Conservation (phyloP, 2,329 filamentous ascomycete genomes). For the Ceratocystis alfenasii region DNA sequence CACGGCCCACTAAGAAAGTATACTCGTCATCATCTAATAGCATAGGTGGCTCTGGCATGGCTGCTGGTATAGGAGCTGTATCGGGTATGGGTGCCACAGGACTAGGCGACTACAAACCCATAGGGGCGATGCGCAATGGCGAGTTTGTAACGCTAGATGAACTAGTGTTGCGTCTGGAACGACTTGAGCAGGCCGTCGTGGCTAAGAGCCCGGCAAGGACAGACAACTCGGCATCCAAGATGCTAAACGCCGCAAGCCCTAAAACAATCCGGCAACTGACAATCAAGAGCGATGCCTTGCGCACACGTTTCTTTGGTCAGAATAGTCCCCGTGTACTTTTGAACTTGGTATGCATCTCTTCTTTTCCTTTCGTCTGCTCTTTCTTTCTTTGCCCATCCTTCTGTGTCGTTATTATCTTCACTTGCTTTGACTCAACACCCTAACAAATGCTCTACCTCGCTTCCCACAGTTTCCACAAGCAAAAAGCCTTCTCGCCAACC, state of each 20-base stretch:
- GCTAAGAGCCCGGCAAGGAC: constrained; percentile 33
- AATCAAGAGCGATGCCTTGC: constrained; percentile 36
- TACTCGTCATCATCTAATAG: constrained; percentile 5
- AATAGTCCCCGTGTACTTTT: constrained; percentile 42
- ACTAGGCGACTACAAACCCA: not conserved
- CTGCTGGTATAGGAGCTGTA: not conserved
- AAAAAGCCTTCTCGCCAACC: constrained; percentile 38
- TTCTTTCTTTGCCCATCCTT: not conserved
- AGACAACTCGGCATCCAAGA: constrained; percentile 25
- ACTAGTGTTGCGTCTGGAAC: constrained; percentile 39
- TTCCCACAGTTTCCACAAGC: constrained; percentile 40
- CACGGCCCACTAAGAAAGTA: constrained; percentile 26
- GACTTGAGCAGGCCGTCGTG: constrained; percentile 41
- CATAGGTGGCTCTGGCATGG: not conserved
- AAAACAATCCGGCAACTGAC: constrained; percentile 40
- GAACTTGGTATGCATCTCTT: constrained; percentile 36
- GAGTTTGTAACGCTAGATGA: constrained; percentile 35
- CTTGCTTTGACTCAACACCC: not conserved
- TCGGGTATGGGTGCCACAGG: constrained; percentile 3
- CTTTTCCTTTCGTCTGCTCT: not conserved
- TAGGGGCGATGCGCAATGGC: constrained; percentile 24
- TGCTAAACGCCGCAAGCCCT: constrained; percentile 31
- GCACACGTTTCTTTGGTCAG: constrained; percentile 43
- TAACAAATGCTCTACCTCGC: constrained; percentile 2
- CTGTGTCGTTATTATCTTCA: not conserved